These are phyloP conservation scores for Zanthoxylum bungeanum DNA, from an alignment of 345 rosid species.

Conservation along the genomic window DNA sequence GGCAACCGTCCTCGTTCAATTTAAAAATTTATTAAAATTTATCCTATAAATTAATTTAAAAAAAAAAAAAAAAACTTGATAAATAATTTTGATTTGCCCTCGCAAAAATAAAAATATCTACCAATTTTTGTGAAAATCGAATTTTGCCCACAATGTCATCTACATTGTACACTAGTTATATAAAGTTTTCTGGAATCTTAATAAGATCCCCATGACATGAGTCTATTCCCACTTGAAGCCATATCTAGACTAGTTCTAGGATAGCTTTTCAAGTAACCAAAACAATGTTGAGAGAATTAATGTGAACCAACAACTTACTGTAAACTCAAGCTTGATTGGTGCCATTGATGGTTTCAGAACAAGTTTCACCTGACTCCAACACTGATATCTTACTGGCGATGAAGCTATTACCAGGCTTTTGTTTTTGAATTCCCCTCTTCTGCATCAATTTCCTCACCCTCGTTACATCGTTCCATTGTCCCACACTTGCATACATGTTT, in stretches of 20 bases:
- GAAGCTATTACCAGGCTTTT: conserved; percentile 36
- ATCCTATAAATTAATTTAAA: too few species aligned
- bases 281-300: neutral
- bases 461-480: conserved; percentile 31
- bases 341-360: neutral
- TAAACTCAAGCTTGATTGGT: neutral
- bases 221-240: neutral
- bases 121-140: too few species aligned
- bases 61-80: too few species aligned
- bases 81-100: too few species aligned
- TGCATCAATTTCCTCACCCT: conserved; percentile 31
- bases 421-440: conserved; percentile 24
- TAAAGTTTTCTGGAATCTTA: neutral
- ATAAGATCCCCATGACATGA: neutral
- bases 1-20: too few species aligned
- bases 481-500: conserved; percentile 32
- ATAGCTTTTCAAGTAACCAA: neutral
- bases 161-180: too few species aligned
- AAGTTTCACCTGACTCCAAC: neutral
- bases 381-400: neutral
- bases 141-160: too few species aligned
- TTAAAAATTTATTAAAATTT: too few species aligned
- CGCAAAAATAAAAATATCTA: too few species aligned
- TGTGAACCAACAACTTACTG: neutral
- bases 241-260: neutral